Base-by-base conservation (phyloP, 768 basidiomycete species). In the Naganishia kalamii region DNA sequence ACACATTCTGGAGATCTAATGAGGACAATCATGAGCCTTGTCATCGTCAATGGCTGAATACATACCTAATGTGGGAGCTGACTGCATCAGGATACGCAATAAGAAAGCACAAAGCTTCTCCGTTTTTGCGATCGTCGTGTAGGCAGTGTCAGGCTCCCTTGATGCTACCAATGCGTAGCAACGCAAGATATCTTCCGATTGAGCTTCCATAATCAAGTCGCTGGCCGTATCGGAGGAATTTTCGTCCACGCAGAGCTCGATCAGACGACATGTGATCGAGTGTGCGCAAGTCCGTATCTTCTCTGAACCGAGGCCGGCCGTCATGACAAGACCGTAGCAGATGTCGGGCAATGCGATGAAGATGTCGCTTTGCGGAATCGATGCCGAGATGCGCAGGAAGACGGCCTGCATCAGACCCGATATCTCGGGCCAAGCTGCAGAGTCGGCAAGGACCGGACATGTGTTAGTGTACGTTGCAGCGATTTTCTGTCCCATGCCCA, bases 1-100 rank as follows among this genome's bases (percentile, higher is more conserved):
- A 64, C 15, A 52, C 50, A 32, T 64, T 64, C 21, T 52, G 63
- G 3, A 47, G 41, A 47, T 64, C 63, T 64, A 30, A 30, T 4
- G 23, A 32, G 11, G 17, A 30, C 4, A 35, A 7, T 47, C 23
- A 2, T 44, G 43, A 15, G 27, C 13, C 12, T 6, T n/a, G n/a
- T n/a, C n/a, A n/a, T n/a, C n/a, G n/a, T n/a, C n/a, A n/a, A n/a
- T n/a, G n/a, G n/a, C n/a, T n/a, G n/a, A 25, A 10, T 15, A 40
- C 63, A 17, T 3, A 46, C 63, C 63, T 29, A 52, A 37, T n/a
- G 37, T 57, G 7, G 63, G 63, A 3, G 63, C 63, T 17, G 44
- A 43, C 51, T 52, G 52, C 12, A 27, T 37, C 10, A 64, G 51
- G 17, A 57, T 47, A 13, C 40, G 13, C 17, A 57, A 21, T 11